phyloP scores from a whole-genome alignment of 2,329 filamentous ascomycete genomes.

The Verticillium longisporum region DNA sequence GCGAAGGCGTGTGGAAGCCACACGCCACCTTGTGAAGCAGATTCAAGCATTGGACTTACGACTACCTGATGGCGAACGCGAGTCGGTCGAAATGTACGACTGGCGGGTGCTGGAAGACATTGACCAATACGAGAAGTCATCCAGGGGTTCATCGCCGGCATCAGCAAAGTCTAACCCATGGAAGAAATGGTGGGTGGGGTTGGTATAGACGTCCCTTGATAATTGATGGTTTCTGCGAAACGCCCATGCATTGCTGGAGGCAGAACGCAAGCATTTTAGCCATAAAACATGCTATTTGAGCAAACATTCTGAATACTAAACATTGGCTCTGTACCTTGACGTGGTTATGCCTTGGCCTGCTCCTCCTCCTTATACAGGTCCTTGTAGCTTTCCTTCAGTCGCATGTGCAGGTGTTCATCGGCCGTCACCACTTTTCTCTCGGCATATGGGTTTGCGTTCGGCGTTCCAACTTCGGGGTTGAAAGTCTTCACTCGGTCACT shows the following conservation, averaged over 20 bases:
- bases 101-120: constrained; percentile 38
- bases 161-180: constrained; percentile 26
- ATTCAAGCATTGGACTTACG: constrained; percentile 22
- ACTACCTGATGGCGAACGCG: constrained; percentile 19
- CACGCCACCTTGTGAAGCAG: constrained; percentile 21
- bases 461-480: constrained; percentile 21
- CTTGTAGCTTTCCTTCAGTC: constrained; percentile 52
- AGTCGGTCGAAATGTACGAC: constrained; percentile 37
- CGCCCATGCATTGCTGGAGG: not conserved
- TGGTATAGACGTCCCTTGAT: constrained; percentile 21
- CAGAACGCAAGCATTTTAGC: not conserved
- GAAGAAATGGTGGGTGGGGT: constrained; percentile 35
- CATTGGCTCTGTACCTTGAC: not conserved
- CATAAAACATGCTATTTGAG: not conserved
- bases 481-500: constrained; percentile 47
- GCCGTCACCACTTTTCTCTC: constrained; percentile 54
- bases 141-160: constrained; percentile 2
- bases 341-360: constrained; percentile 2
- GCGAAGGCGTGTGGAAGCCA: constrained; percentile 16
- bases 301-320: not conserved
- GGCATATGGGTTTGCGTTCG: constrained; percentile 37
- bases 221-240: not conserved
- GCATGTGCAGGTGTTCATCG: constrained; percentile 55
- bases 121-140: constrained; percentile 27
- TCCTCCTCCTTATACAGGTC: constrained; percentile 42